Conservation (phyloP, 129 eudicot species). For the Gnaphalium uliginosum region DNA sequence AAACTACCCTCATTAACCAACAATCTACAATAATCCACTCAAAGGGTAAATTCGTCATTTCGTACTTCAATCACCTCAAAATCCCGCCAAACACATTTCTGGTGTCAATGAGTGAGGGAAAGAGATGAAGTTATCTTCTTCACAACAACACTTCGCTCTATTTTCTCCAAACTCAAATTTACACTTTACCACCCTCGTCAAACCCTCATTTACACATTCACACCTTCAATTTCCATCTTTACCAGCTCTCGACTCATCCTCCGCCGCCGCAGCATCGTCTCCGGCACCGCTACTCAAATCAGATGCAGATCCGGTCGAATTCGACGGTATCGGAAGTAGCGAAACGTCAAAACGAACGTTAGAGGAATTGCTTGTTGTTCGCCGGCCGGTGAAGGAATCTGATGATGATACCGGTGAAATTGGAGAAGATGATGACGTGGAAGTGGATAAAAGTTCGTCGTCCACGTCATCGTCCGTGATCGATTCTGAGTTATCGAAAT, state of each 20-base stretch:
- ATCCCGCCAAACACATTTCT: constrained; percentile 41
- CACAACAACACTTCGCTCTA: constrained; percentile 39
- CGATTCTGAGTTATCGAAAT: constrained; percentile 60
- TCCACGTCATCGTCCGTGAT: constrained; percentile 35
- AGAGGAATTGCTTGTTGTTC: constrained; percentile 69
- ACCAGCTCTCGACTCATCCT: constrained; percentile 48
- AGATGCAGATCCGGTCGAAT: constrained; percentile 21
- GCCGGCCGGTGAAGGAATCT: constrained; percentile 66
- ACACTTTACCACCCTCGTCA: constrained; percentile 38
- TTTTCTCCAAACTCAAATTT: constrained; percentile 32
- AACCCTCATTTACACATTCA: constrained; percentile 36
- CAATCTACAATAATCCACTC: neutral
- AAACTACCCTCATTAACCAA: constrained; percentile 25
- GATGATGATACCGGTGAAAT: constrained; percentile 38
- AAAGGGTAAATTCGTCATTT: constrained; percentile 24
- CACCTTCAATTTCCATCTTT: constrained; percentile 34
- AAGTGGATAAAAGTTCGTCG: constrained; percentile 22
- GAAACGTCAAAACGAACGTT: constrained; percentile 44
- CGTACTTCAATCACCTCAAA: constrained; percentile 33
- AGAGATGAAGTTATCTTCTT: constrained; percentile 39
- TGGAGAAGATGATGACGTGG: constrained; percentile 26
- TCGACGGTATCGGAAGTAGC: constrained; percentile 33
- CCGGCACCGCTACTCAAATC: constrained; percentile 17
- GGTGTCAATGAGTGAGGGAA: neutral
- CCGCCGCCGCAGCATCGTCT: constrained; percentile 41